Conservation (phyloP, 2,329 filamentous ascomycete species). For the Trichoderma sp. region DNA sequence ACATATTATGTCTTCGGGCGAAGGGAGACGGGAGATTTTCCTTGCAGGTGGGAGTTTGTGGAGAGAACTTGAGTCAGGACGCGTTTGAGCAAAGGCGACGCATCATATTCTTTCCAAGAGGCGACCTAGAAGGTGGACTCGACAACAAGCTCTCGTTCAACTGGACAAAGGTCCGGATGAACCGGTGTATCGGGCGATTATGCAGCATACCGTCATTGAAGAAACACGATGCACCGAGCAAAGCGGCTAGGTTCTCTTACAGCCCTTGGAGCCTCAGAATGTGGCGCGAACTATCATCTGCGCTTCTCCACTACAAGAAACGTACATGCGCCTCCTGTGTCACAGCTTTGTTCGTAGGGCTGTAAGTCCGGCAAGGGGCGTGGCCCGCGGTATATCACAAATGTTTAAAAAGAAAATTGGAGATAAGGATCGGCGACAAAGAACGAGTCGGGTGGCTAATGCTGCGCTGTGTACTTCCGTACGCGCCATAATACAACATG, state of each 20-base stretch:
- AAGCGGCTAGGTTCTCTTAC: background rate
- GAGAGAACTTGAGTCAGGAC: constrained; percentile 7
- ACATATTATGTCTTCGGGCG: background rate
- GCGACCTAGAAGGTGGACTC: background rate
- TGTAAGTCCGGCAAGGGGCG: background rate
- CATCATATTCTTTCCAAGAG: background rate
- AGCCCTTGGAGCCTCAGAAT: background rate
- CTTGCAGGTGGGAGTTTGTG: constrained; percentile 1
- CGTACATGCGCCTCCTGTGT: constrained; percentile 10
- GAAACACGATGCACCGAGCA: background rate
- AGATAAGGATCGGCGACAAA: background rate
- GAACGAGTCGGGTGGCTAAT: background rate
- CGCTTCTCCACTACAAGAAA: constrained; percentile 2
- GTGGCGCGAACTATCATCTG: constrained; percentile 14
- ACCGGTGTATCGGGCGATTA: background rate
- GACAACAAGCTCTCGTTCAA: background rate
- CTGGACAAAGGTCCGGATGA: background rate
- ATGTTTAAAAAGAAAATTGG: background rate
- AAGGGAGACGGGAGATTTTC: constrained; percentile 1
- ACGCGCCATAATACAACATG: background rate
- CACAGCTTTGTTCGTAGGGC: constrained; percentile 6
- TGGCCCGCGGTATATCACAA: background rate
- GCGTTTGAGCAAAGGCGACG: background rate
- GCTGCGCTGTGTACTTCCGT: background rate
- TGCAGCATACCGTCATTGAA: background rate